Percentiles rank a stretch among this genome's conserved stretches.
phyloP scores from a whole-genome alignment of 2,329 filamentous ascomycete genomes.

The Hirsutella minnesotensis region DNA sequence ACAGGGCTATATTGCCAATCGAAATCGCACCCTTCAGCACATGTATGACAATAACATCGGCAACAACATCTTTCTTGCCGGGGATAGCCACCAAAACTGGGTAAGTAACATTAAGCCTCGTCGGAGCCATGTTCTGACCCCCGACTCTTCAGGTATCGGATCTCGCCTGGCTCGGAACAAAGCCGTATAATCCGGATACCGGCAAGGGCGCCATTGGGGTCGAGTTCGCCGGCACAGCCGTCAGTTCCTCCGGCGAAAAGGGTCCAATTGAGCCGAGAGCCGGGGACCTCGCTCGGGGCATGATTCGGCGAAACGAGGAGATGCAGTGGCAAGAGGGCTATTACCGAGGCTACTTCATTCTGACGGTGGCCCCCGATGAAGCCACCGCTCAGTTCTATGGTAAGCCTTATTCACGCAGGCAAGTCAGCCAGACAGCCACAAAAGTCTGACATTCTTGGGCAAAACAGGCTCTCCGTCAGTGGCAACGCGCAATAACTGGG shows the following conservation, averaged over 20 bases:
- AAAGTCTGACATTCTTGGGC: background rate
- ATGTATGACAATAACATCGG: conserved; percentile 56
- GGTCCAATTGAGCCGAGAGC: conserved; percentile 42
- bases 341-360: conserved; percentile 62
- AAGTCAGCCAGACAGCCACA: too few relatives aligned
- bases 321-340: conserved; percentile 64
- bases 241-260: conserved; percentile 46
- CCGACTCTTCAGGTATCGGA: conserved; percentile 21
- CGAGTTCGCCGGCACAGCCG: conserved; percentile 56
- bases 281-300: conserved; percentile 35
- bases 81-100: conserved; percentile 59
- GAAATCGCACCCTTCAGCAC: conserved; percentile 57
- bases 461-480: conserved; percentile 38
- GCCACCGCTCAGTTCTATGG: conserved; percentile 56
- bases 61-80: conserved; percentile 63
- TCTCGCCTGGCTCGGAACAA: conserved; percentile 43
- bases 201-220: conserved; percentile 47
- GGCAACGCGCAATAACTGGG: conserved; percentile 45
- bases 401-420: conserved; percentile 14
- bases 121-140: background rate
- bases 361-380: conserved; percentile 43
- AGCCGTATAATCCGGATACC: conserved; percentile 39
- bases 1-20: conserved; percentile 54
- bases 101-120: conserved; percentile 20
- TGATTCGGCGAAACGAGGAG: conserved; percentile 41